Conservation (phyloP, 352 stramenopile genomes). For the Globisporangium recalcitrans region DNA sequence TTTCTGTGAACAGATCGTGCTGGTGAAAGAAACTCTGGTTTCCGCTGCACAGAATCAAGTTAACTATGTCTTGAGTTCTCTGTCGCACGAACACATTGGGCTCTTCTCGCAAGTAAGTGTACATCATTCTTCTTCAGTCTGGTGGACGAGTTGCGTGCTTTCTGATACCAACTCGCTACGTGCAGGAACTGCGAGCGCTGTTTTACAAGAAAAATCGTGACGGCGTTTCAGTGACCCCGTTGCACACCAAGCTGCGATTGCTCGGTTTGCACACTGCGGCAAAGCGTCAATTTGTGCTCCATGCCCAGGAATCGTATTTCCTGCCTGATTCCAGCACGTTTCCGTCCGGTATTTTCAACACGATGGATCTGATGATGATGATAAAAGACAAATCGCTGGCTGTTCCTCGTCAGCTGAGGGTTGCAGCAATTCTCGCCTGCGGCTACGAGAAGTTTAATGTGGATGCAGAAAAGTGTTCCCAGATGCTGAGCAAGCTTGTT, state of each 20-base stretch:
- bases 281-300: conserved; percentile 59
- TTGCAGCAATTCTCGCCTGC: conserved; percentile 71
- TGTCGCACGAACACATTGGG: conserved; percentile 69
- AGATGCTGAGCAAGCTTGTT: conserved; percentile 64
- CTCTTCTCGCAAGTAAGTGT: conserved; percentile 55
- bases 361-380: conserved; percentile 82
- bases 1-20: conserved; percentile 35
- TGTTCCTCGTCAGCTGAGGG: conserved; percentile 52
- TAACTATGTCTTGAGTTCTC: conserved; percentile 80
- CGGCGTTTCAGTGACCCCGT: conserved; percentile 34
- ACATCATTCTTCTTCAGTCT: not conserved
- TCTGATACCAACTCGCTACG: not conserved
- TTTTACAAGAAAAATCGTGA: conserved; percentile 64
- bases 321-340: conserved; percentile 44
- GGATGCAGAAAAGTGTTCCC: conserved; percentile 49
- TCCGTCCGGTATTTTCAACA: conserved; percentile 67
- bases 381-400: conserved; percentile 61
- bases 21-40: conserved; percentile 78
- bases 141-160: too few relatives aligned
- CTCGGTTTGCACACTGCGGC: conserved; percentile 67
- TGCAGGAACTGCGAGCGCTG: conserved; percentile 61
- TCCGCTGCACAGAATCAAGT: conserved; percentile 77
- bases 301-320: conserved; percentile 60
- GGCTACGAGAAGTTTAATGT: conserved; percentile 70
- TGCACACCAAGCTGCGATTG: conserved; percentile 73